Evolutionary conservation across 2,329 filamentous ascomycete genomes (phyloP).

Genomic region (Ceratocystis variospora): DNA sequence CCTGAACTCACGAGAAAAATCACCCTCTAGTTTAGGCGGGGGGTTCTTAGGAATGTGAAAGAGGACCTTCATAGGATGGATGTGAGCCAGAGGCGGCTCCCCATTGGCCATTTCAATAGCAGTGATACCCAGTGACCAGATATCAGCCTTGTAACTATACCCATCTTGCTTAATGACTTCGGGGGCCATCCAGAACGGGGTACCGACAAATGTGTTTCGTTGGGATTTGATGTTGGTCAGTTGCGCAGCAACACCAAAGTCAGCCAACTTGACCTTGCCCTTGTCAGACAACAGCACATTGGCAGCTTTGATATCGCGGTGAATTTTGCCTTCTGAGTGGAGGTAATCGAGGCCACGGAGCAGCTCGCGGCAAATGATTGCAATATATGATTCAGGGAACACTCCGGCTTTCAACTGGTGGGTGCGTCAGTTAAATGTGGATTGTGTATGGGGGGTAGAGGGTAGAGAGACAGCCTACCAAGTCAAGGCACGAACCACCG

Average conservation of each 20-base stretch:
- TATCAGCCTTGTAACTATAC: constrained; percentile 79
- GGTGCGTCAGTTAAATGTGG: constrained; percentile 15
- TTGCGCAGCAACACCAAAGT: constrained; percentile 94
- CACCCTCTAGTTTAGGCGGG: constrained; percentile 69
- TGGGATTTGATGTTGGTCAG: constrained; percentile 96
- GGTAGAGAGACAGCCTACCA: constrained; percentile 43
- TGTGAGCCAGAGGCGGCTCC: constrained; percentile 73
- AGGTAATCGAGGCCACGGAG: constrained; percentile 84
- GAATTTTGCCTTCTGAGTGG: constrained; percentile 87
- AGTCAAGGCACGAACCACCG: constrained; percentile 83
- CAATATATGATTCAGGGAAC: constrained; percentile 81
- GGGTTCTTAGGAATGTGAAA: constrained; percentile 83
- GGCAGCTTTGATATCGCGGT: constrained; percentile 91
- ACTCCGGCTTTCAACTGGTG: constrained; percentile 71
- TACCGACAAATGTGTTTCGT: constrained; percentile 93
- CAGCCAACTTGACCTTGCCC: constrained; percentile 87
- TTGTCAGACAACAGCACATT: constrained; percentile 85
- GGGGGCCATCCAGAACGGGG: constrained; percentile 94
- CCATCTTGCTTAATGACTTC: constrained; percentile 82
- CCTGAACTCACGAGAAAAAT: constrained; percentile 81
- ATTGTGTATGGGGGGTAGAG: constrained; percentile 17
- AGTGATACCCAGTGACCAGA: constrained; percentile 86
- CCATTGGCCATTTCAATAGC: constrained; percentile 81
- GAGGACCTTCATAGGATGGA: constrained; percentile 86
- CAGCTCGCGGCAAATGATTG: constrained; percentile 85